These are phyloP conservation scores for Myriosclerotinia curreyana DNA, from an alignment of 2,329 filamentous ascomycete species.

Conservation along the genomic window DNA sequence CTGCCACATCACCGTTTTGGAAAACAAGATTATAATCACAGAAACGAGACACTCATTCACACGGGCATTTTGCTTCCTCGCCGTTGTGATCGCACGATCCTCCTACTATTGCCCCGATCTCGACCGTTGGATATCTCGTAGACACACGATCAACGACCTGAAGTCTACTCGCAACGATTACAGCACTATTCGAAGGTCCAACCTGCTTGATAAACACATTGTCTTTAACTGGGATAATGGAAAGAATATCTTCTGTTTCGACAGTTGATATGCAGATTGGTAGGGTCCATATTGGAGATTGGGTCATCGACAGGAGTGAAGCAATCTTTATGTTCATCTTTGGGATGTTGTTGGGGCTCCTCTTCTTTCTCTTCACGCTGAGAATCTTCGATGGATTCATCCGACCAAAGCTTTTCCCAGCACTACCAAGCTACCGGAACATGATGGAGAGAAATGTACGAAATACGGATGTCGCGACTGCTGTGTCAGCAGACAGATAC, in stretches of 20 bases:
- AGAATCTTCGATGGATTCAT: background rate
- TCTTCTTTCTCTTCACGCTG: background rate
- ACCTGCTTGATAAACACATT: background rate
- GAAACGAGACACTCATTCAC: background rate
- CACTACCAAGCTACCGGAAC: background rate
- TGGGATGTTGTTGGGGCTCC: background rate
- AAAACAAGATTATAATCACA: background rate
- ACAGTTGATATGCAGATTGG: background rate
- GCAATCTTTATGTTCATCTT: conserved; percentile 6
- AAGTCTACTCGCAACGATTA: background rate
- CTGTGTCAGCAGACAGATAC: background rate
- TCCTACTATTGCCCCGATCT: background rate
- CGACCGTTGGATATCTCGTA: background rate
- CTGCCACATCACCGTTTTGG: background rate
- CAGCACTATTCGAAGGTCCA: background rate
- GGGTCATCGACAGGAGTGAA: background rate
- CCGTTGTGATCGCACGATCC: background rate
- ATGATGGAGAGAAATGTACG: background rate
- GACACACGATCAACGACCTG: background rate
- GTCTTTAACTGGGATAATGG: background rate
- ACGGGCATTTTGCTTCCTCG: background rate
- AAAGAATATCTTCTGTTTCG: background rate
- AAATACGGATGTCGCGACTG: background rate
- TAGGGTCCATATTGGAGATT: background rate
- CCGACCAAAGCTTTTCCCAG: background rate